Conservation (phyloP, 2,329 filamentous ascomycete genomes). For the Colletotrichum camelliae region DNA sequence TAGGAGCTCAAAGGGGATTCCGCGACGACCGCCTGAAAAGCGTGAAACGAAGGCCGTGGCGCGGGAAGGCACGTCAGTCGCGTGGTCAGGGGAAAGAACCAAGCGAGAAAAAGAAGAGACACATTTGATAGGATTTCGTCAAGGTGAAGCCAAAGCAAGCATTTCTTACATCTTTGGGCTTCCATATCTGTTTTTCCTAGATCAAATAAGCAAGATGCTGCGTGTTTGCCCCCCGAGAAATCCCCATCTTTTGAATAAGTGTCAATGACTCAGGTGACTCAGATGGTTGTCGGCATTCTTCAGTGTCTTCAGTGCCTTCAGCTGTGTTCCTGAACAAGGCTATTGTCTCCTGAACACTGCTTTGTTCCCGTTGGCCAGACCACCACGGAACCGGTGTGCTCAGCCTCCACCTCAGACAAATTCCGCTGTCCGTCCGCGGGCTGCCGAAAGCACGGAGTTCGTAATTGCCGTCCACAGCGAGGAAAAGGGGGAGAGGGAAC, state of each 20-base stretch:
- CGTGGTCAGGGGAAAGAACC: no score
- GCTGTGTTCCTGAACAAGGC: not conserved
- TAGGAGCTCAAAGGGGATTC: conserved; percentile 32
- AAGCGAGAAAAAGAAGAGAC: not conserved
- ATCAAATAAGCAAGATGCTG: not conserved
- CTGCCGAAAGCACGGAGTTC: not conserved
- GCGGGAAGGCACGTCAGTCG: not conserved
- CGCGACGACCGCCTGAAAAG: not conserved
- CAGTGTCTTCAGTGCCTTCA: not conserved
- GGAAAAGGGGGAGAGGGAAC: not conserved
- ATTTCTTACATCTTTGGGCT: not conserved
- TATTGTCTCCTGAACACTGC: not conserved
- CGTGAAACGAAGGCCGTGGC: conserved; percentile 3
- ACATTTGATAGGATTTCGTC: not conserved
- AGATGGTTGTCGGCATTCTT: not conserved
- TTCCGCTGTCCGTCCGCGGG: not conserved
- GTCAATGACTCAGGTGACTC: not conserved
- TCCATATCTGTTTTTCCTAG: not conserved
- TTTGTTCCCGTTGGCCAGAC: conserved; percentile 16
- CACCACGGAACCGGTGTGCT: conserved; percentile 1
- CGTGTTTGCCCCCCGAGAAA: not conserved
- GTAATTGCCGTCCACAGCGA: not conserved
- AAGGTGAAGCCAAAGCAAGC: not conserved
- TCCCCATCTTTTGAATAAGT: not conserved
- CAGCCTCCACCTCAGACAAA: not conserved